These are phyloP conservation scores for Stephanodiscus triporus DNA, from an alignment of 108 stramenopile species.

Conservation along the genomic window DNA sequence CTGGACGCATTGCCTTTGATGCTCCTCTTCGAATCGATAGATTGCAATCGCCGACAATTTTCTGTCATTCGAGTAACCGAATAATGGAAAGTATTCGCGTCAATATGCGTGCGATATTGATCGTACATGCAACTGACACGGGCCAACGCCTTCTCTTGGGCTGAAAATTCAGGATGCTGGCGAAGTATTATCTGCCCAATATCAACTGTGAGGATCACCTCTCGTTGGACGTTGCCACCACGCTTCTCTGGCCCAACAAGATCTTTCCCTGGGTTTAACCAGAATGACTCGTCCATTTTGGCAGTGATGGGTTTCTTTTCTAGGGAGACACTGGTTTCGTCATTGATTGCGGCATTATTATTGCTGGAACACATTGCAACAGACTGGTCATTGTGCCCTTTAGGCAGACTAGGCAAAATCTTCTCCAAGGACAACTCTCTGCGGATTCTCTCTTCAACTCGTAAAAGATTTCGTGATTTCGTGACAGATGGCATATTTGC, in stretches of 20 bases:
- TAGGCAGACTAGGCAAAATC: not conserved
- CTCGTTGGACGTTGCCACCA: conserved; percentile 2
- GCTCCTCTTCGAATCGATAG: not conserved
- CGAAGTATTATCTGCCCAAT: conserved; percentile 32
- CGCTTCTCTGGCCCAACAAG: conserved; percentile 6
- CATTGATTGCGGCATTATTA: not conserved
- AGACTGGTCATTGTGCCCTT: not conserved
- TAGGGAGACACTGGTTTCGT: not conserved
- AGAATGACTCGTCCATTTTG: conserved; percentile 24
- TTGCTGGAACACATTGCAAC: too few species aligned
- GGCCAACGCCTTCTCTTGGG: conserved; percentile 19
- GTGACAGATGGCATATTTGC: not conserved
- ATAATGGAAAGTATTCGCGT: conserved; percentile 15
- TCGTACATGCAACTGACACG: conserved; percentile 29
- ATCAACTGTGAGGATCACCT: conserved; percentile 19
- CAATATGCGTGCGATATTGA: conserved; percentile 17
- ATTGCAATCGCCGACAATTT: conserved; percentile 1
- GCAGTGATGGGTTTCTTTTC: not conserved
- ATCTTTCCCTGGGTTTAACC: conserved; percentile 16
- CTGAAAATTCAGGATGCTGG: conserved; percentile 26
- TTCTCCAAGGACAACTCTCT: conserved; percentile 15
- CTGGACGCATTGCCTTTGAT: not conserved
- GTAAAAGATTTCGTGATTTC: conserved; percentile 16
- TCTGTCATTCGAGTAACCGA: conserved; percentile 9
- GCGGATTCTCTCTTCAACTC: conserved; percentile 28